These are phyloP conservation scores for Grosmannia huntii DNA, from an alignment of 2,329 filamentous ascomycete genomes.

Conservation along the genomic window DNA sequence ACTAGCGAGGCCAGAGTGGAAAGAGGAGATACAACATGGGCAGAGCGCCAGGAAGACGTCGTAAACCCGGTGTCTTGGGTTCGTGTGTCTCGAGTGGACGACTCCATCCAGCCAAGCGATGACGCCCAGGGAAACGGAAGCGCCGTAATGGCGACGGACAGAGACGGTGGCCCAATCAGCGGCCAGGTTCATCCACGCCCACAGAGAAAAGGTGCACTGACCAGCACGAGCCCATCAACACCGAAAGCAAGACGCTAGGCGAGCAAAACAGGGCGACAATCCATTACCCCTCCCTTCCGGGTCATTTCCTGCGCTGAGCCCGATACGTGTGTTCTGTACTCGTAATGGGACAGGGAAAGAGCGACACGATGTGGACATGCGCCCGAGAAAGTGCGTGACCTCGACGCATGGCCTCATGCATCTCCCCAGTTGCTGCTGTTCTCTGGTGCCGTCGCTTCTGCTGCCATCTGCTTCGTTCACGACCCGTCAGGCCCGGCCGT, in stretches of 20 bases:
- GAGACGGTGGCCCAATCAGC: background rate
- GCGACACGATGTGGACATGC: background rate
- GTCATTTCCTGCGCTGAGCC: background rate
- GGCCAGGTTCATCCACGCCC: background rate
- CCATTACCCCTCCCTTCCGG: background rate
- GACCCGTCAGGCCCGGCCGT: background rate
- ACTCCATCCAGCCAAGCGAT: background rate
- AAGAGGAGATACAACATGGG: background rate
- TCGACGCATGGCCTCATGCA: background rate
- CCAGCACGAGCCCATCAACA: background rate
- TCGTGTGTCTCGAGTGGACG: background rate
- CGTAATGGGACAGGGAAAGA: background rate
- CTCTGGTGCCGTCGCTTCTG: too few relatives aligned
- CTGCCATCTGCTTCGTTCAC: background rate
- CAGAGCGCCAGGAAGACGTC: background rate
- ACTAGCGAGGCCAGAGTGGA: background rate
- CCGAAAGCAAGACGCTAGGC: background rate
- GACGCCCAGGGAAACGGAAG: background rate
- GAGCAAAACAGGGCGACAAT: background rate
- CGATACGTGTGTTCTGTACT: background rate
- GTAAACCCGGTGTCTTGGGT: background rate
- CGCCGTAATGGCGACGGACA: background rate
- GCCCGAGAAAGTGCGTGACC: background rate
- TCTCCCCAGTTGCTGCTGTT: background rate
- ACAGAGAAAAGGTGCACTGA: background rate